Evolutionary conservation across 805 yeast species (phyloP), one percentile per base, ranked within the genome.

Genomic region (Candida xiaguanensis): DNA sequence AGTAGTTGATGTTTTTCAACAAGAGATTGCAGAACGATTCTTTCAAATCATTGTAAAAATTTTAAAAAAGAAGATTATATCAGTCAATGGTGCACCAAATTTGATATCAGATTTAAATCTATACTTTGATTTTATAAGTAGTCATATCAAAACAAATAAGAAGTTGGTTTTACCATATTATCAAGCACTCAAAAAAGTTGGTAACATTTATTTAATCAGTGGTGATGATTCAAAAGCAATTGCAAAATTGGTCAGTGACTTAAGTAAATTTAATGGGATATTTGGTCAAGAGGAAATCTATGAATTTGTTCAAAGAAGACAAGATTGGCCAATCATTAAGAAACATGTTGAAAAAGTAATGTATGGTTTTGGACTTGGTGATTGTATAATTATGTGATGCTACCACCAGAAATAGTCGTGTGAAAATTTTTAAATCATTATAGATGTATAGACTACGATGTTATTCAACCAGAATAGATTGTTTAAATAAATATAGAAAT

Each of bases 251-350:
- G 82, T 90, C 34, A 78, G 91, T 43, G 96, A 89, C 55, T 70
- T 88, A 47, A 79, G 85, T 38, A 77, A 90, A 52, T 93, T 88
- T 59, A 84, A 88, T 48, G 96, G 97, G 1, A 78, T 91, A 4
- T 84, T 91, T 53, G 78, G 82, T 20, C 95, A 95, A 33, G 98
- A 93, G 50, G 99, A 91, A 50, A 82, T 91, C n/a, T 85, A 87
- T 52, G 95, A 87, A 55, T 85, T 90, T 61, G 93, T 89, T 4
- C 89, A 85, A 48, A 67, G 95, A 44, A 70, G 99, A 41, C 74
- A 80, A 26, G 99, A 91, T 58, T 91, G 99, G 99, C 63, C 75
- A 0, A 53, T 65, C 26, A 84, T 91, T 19, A 82, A 79, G 48
- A 70, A 74, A 45, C 85, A 84, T 43, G 97, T 91, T 8, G 98